These are phyloP conservation scores for Nymphaea thermarum DNA, from an alignment of 164 flowering plant genomes.

Conservation along the genomic window DNA sequence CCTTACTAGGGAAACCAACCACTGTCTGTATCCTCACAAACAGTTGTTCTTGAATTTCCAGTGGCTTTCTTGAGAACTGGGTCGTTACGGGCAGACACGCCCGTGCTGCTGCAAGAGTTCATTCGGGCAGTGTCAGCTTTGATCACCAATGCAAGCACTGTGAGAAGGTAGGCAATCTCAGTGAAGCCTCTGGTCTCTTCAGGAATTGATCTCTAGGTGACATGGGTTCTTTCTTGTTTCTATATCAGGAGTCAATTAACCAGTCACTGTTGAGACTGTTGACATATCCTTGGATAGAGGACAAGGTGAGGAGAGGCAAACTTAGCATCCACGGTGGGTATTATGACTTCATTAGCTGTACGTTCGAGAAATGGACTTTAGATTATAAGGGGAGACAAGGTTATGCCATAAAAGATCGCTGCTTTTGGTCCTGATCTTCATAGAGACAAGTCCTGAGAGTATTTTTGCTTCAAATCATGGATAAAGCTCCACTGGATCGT, in stretches of 20 bases:
- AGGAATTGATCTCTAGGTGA: background rate
- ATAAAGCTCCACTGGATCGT: background rate
- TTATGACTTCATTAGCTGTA: conserved; percentile 71
- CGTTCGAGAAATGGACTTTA: conserved; percentile 94
- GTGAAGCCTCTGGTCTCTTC: background rate
- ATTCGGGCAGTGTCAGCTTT: conserved; percentile 52
- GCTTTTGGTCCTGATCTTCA: conserved; percentile 45
- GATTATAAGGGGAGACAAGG: conserved; percentile 28
- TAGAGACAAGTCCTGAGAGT: background rate
- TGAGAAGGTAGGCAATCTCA: conserved; percentile 55
- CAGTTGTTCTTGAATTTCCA: background rate
- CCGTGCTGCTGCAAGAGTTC: conserved; percentile 37
- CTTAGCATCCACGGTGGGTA: conserved; percentile 87
- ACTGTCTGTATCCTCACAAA: background rate
- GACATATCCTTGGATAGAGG: conserved; percentile 85
- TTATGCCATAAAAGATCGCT: conserved; percentile 26
- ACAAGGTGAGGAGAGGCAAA: conserved; percentile 40
- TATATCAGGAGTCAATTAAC: conserved; percentile 71
- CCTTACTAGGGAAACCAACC: background rate
- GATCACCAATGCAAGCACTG: conserved; percentile 90
- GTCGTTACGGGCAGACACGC: conserved; percentile 62
- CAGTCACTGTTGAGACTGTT: conserved; percentile 57
- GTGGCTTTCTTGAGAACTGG: conserved; percentile 72
- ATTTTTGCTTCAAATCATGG: background rate
- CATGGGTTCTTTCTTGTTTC: background rate